Evolutionary conservation across 225 moss, liverwort and hornwort species (phyloP).

Genomic region (Ulota crispa): DNA sequence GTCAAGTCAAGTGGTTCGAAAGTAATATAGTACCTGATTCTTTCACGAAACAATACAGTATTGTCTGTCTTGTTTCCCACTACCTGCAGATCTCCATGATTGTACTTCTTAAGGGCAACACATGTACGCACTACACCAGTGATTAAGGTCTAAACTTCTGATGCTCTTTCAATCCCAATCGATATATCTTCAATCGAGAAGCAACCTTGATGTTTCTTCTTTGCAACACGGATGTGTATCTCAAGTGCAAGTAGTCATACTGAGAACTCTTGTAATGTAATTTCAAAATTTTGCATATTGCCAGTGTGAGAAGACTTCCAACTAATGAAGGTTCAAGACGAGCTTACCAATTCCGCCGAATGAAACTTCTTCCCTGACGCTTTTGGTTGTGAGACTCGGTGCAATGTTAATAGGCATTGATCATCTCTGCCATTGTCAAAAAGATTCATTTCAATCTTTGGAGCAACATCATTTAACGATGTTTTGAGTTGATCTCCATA

Average conservation of each 20-base stretch:
- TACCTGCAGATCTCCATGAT: slow-evolving; percentile 52
- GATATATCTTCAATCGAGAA: slow-evolving; percentile 4
- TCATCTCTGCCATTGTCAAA: slow-evolving; percentile 52
- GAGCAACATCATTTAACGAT: slow-evolving; percentile 62
- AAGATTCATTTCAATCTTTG: slow-evolving; percentile 68
- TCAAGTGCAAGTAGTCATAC: not conserved
- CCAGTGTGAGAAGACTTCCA: not conserved
- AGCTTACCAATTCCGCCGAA: slow-evolving; percentile 84
- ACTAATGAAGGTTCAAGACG: not conserved
- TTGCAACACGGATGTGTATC: not conserved
- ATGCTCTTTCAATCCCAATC: slow-evolving; percentile 1
- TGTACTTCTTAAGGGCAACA: slow-evolving; percentile 13
- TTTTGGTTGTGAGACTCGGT: slow-evolving; percentile 48
- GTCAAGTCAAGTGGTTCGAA: not conserved
- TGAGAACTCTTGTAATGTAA: not conserved
- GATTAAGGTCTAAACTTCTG: not conserved
- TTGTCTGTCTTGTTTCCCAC: slow-evolving; percentile 73
- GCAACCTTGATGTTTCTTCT: not conserved
- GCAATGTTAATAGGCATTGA: slow-evolving; percentile 67
- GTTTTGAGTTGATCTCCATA: slow-evolving; percentile 90
- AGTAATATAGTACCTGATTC: slow-evolving; percentile 64
- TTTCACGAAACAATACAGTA: slow-evolving; percentile 71
- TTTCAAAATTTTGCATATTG: not conserved
- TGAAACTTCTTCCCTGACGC: slow-evolving; percentile 52
- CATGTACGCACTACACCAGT: not conserved